These are phyloP conservation scores for Sporothrix mexicana DNA, from an alignment of 2,329 filamentous ascomycete genomes.

Conservation along the genomic window DNA sequence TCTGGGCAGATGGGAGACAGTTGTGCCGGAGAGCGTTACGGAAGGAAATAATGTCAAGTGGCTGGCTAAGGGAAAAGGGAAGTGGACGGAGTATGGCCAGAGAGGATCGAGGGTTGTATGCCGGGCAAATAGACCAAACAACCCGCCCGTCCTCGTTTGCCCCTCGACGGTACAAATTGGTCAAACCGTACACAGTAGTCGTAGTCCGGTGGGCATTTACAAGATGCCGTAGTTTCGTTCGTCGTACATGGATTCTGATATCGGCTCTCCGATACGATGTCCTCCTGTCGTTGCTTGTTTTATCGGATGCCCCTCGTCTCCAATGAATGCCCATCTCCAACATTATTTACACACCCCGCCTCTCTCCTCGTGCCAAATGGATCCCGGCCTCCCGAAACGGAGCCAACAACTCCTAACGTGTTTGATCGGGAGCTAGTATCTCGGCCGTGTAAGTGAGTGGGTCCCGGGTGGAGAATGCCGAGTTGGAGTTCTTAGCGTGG, in stretches of 20 bases:
- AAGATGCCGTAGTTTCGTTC: not conserved
- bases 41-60: not conserved
- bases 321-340: not conserved
- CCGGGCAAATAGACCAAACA: conserved; percentile 8
- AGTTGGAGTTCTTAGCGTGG: not conserved
- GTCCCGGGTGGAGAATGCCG: not conserved
- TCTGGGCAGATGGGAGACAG: not conserved
- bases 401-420: not conserved
- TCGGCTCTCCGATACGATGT: not conserved
- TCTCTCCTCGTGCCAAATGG: not conserved
- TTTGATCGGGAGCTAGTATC: conserved; percentile 23
- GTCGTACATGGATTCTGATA: no score
- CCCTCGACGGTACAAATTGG: not conserved
- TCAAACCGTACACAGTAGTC: not conserved
- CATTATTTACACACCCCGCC: not conserved
- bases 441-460: conserved; percentile 14
- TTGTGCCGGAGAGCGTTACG: not conserved
- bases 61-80: not conserved
- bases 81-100: no score
- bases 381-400: conserved; percentile 23
- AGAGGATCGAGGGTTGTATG: not conserved
- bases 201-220: not conserved
- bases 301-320: not conserved
- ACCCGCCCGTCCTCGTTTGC: not conserved
- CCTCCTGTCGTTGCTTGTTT: conserved; percentile 5